Base-by-base conservation (phyloP, 495 filamentous ascomycete species). In the Annulohypoxylon nitens region DNA sequence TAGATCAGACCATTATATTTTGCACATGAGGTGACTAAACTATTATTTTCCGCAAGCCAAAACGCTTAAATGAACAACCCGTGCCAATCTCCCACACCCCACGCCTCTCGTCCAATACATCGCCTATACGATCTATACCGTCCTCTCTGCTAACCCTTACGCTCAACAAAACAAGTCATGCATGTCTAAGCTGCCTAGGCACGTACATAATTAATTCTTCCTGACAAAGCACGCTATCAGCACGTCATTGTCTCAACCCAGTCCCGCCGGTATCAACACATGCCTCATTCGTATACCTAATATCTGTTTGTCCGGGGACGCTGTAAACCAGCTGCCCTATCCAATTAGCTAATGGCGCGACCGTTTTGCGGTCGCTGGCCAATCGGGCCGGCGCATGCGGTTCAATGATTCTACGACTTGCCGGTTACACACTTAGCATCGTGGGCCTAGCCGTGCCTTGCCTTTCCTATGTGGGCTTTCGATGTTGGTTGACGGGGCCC, bases 341-440 rank as follows among this genome's bases (percentile, higher is more conserved):
- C 50, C 14, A 25, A 41, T 39, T 18, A 36, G 36, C 34, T 20
- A 48, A n/a, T 58, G 64, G 51, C 43, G 43, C 23, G 60, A 61
- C 47, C 39, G 2, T 16, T 41, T n/a, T 43, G 43, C 36, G n/a
- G 34, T 37, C 51, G 59, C 39, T 25, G 45, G 0, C 61, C 61
- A 73, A 54, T 70, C 66, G 66, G 66, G 18, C 71, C 55, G 57
- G 8, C 23, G 50, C 5, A 2, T 6, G 50, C 23, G 25, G 50
- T 33, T 33, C 2, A 33, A 16, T 9, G 14, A 54, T 33, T 54
- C 14, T 7, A 54, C n/a, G 50, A 33, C 50, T 54, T 54, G 33
- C 53, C 43, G 8, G 43, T 47, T 47, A 7, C 12, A 20, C 8
- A 18, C 43, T 20, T 47, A 30, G n/a, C 30, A 30, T 30, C 30